A percentile compares a stretch with the other conserved stretches of the same genome.
phyloP scores from a whole-genome alignment of 805 yeast species.

The Lipomyces yamadae region DNA sequence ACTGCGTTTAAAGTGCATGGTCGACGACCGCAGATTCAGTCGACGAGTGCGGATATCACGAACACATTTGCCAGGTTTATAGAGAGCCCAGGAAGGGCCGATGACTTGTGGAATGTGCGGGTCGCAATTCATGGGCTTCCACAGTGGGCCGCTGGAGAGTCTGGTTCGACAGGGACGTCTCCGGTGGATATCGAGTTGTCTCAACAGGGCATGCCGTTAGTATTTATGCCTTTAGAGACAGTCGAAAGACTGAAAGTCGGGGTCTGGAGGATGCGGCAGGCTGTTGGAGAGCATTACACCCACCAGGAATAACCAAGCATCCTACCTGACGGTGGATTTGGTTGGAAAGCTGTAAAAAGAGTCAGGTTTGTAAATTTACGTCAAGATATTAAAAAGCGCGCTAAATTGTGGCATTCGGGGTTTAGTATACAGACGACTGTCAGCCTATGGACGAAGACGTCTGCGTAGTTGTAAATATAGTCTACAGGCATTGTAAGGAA shows the following conservation, averaged over 20 bases:
- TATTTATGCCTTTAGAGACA: conserved; percentile 25
- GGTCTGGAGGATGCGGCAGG: conserved; percentile 33
- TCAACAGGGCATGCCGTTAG: conserved; percentile 10
- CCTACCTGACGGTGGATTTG: not conserved
- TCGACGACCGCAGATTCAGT: conserved; percentile 20
- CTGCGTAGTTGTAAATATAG: no score
- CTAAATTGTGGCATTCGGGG: no score
- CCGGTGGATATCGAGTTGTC: not conserved
- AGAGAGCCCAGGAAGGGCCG: conserved; percentile 22
- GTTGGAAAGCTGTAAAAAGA: not conserved
- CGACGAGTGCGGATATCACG: conserved; percentile 28
- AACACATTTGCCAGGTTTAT: conserved; percentile 26
- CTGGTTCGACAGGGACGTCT: not conserved
- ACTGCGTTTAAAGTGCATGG: conserved; percentile 9
- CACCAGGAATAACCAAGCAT: not conserved
- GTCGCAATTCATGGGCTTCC: conserved; percentile 27
- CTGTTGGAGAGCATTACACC: not conserved
- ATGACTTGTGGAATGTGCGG: conserved; percentile 32
- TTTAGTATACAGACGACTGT: no score
- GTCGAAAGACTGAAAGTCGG: conserved; percentile 33
- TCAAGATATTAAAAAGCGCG: no score
- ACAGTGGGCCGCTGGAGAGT: conserved; percentile 22
- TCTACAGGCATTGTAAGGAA: no score
- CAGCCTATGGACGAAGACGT: no score
- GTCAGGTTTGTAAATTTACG: not conserved